Base-by-base conservation (phyloP, 2,329 filamentous ascomycete species). In the Xylaria sp. region DNA sequence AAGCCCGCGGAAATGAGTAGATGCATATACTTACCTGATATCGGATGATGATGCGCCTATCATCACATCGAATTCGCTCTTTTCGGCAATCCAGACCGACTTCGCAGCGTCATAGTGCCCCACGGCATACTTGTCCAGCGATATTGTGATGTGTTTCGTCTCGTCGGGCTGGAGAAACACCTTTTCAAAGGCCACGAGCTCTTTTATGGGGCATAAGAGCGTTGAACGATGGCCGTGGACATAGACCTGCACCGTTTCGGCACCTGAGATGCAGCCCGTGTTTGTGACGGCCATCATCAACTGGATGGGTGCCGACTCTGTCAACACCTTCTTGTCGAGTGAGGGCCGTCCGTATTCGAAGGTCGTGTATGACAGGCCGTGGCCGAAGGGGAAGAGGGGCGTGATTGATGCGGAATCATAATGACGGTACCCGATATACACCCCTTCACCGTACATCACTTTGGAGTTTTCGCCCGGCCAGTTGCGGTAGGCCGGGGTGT, bases 341-440 rank as follows among this genome's bases (percentile, higher is more conserved):
- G 78, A 79, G 0, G 85, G 80, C 0, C 78, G 75, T 11, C 84
- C 83, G 68, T 89, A 87, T 52, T 80, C 78, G 70, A 91, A 91
- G 0, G 76, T 81, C 0, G 88, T 90, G 72, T 91, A 92, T 0
- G 86, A 88, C 6, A 91, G 78, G 1, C 89, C 88, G 70, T 90
- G 87, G 9, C 89, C 89, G 65, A 91, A 91, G 34, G 86, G 79
- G 73, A 90, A 91, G 0, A 88, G 77, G 0, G 86, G 85, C 4
- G 78, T 74, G 54, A 86, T 79, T 30, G 78, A 77, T 10, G 78
- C 75, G 18, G 82, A 82, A 67, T 92, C 88, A 71, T 89, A 91
- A 73, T 89, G 86, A 16, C 84, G 76, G 73, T 92, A 91, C 2
- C 89, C 89, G 57, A 91, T 82, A 73, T 85, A 89, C 10, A 91